Percentiles rank a stretch among this genome's conserved stretches.
These are phyloP conservation scores for Aspergillus spinulosporus DNA, from an alignment of 2,329 filamentous ascomycete genomes.

Conservation along the genomic window DNA sequence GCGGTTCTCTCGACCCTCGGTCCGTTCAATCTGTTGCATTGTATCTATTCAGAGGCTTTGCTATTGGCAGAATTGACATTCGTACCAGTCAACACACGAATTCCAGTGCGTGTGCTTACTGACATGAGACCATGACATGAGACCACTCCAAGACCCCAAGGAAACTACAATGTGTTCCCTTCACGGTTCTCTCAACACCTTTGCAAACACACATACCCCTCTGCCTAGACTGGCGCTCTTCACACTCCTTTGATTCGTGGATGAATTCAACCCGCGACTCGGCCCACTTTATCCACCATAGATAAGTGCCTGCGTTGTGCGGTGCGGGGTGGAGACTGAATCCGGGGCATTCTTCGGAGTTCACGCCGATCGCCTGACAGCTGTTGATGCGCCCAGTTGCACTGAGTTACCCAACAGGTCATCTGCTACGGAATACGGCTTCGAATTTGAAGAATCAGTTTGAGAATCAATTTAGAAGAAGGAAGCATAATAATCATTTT, in stretches of 20 bases:
- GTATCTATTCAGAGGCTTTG: background rate
- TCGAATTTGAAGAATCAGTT: background rate
- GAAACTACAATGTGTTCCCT: no score
- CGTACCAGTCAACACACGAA: no score
- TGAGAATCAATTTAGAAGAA: background rate
- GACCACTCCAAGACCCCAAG: no score
- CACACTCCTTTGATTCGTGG: conserved; percentile 6
- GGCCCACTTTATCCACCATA: conserved; percentile 29
- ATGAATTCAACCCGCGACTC: conserved; percentile 1
- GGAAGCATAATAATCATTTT: background rate
- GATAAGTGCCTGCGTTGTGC: background rate
- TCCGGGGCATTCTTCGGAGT: conserved; percentile 9
- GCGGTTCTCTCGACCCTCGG: background rate
- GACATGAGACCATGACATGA: background rate
- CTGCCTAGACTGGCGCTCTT: background rate
- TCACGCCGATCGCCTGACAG: conserved; percentile 1
- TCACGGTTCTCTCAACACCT: background rate
- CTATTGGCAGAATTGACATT: background rate
- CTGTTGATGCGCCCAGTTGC: background rate
- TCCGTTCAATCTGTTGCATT: background rate
- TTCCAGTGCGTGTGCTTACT: background rate
- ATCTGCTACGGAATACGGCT: background rate
- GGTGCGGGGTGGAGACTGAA: background rate
- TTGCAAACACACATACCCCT: conserved; percentile 2
- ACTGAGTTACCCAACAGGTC: background rate